phyloP scores from a whole-genome alignment of 2,329 filamentous ascomycete genomes.

The Tolypocladium guangdongense region DNA sequence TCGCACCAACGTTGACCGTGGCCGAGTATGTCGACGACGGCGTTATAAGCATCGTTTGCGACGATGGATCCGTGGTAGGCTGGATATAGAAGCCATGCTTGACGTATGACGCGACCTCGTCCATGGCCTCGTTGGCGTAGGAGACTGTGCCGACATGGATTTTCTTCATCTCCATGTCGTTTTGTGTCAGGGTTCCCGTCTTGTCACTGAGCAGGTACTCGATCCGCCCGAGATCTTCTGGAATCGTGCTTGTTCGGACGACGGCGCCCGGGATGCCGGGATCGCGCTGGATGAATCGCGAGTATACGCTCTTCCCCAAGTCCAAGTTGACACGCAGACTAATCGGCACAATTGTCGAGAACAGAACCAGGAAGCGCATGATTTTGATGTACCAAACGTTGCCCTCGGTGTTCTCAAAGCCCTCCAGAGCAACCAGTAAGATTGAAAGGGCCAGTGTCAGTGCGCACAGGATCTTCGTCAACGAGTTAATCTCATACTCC shows the following conservation, averaged over 20 bases:
- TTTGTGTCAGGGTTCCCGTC: constrained; percentile 94
- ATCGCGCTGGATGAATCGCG: constrained; percentile 88
- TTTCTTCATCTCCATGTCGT: constrained; percentile 98
- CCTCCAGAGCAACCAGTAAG: constrained; percentile 77
- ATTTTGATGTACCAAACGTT: constrained; percentile 90
- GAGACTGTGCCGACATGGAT: constrained; percentile 97
- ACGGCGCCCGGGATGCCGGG: constrained; percentile 83
- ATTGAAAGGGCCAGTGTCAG: constrained; percentile 80
- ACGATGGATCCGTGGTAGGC: constrained; percentile 30
- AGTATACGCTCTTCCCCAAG: constrained; percentile 94
- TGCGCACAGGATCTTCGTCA: constrained; percentile 91
- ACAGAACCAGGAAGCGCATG: constrained; percentile 94
- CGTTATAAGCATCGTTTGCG: constrained; percentile 51
- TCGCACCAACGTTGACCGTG: constrained; percentile 52
- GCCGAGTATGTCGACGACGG: constrained; percentile 61
- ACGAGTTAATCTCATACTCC: constrained; percentile 91
- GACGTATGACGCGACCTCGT: constrained; percentile 82
- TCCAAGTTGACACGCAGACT: constrained; percentile 93
- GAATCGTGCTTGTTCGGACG: constrained; percentile 93
- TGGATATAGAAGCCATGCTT: constrained; percentile 65
- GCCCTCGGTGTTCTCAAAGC: constrained; percentile 57
- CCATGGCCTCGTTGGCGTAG: constrained; percentile 98
- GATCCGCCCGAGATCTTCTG: constrained; percentile 88
- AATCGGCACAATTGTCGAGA: constrained; percentile 98
- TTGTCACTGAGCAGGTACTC: constrained; percentile 97